Percentiles rank a stretch among this genome's conserved stretches.
Conservation (phyloP, 441 rosid genomes). For the Brassica balearica region DNA sequence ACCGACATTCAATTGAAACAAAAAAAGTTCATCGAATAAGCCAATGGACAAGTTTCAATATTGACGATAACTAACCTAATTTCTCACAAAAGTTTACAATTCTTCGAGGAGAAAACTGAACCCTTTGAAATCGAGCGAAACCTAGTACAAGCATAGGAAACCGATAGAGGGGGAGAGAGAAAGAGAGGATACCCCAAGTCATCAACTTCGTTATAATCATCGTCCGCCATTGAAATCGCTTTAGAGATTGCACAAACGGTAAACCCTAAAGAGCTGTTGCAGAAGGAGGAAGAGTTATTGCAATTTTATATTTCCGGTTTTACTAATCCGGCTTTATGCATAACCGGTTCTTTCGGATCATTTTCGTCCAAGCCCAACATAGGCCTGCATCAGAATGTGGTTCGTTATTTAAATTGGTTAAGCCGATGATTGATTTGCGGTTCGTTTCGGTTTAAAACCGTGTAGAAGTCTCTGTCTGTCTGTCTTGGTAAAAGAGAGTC, state of each 20-base stretch:
- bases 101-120: conserved; percentile 1
- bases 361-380: conserved; percentile 17
- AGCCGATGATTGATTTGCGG: neutral
- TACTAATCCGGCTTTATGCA: neutral
- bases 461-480: too few species aligned
- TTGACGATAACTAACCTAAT: neutral
- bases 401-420: too few species aligned
- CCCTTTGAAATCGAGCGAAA: conserved; percentile 7
- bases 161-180: too few species aligned
- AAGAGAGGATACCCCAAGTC: conserved; percentile 58
- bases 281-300: too few species aligned
- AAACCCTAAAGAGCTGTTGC: neutral
- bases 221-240: conserved; percentile 70
- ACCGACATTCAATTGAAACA: neutral
- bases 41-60: neutral
- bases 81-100: neutral
- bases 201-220: conserved; percentile 65
- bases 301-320: neutral
- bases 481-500: too few species aligned
- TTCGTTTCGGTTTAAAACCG: neutral
- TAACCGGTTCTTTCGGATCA: neutral
- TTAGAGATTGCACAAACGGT: neutral
- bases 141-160: neutral
- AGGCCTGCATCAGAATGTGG: conserved; percentile 11
- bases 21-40: neutral